phyloP scores from a whole-genome alignment of 306 rosid genomes.

The Potentilla sterilis region DNA sequence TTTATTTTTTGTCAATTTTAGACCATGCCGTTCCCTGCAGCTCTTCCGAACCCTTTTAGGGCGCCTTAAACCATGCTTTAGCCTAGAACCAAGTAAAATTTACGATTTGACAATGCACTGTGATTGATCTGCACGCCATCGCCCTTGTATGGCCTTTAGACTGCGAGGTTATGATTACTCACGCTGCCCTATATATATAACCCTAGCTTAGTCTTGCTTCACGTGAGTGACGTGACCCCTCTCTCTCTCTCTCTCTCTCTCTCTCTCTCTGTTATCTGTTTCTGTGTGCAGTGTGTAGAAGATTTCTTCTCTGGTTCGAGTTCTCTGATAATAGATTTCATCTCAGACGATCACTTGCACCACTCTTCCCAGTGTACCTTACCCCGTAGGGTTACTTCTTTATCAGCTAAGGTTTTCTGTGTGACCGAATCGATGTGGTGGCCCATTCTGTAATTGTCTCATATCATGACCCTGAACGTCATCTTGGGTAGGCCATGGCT shows the following conservation, averaged over 20 bases:
- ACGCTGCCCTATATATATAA: neutral
- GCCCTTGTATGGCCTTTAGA: neutral
- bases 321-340: neutral
- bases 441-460: conserved; percentile 11
- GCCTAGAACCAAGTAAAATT: neutral
- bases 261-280: conserved; percentile 1
- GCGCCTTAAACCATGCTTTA: neutral
- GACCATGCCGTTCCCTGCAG: neutral
- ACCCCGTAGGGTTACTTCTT: neutral
- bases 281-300: neutral
- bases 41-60: neutral
- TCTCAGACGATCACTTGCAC: neutral
- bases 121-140: neutral
- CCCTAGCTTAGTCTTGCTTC: neutral
- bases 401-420: conserved; percentile 6
- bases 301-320: neutral
- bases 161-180: neutral
- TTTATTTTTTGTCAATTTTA: neutral
- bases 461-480: neutral
- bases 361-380: neutral
- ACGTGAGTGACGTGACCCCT: neutral
- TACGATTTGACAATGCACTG: conserved; percentile 4
- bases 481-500: neutral
- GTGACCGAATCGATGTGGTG: conserved; percentile 30
- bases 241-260: neutral